Evolutionary conservation across 2,329 filamentous ascomycete species (phyloP).

Genomic region (Aspergillus sp.): DNA sequence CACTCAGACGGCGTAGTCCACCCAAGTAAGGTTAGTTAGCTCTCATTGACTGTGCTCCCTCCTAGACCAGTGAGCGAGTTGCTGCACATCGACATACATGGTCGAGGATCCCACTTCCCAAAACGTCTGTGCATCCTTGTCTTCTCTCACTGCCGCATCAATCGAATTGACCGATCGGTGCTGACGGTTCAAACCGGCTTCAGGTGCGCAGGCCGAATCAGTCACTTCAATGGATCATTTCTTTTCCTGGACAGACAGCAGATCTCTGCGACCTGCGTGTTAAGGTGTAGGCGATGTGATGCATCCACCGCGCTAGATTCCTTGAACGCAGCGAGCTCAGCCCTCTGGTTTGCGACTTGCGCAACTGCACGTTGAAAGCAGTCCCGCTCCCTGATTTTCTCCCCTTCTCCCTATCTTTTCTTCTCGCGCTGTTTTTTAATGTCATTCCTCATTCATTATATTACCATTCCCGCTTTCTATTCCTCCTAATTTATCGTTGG

Average conservation of each 20-base stretch:
- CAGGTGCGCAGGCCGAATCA: constrained; percentile 12
- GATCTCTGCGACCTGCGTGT: constrained; percentile 23
- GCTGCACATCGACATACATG: constrained; percentile 1
- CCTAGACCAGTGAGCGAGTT: constrained; percentile 12
- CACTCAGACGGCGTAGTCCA: constrained; percentile 20
- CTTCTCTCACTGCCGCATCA: constrained; percentile 8
- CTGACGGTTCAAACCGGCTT: constrained; percentile 5
- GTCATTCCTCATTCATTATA: not conserved
- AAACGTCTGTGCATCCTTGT: constrained; percentile 15
- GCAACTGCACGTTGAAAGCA: constrained; percentile 22
- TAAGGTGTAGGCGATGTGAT: constrained; percentile 31
- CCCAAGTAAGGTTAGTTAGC: constrained; percentile 25
- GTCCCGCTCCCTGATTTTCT: constrained; percentile 13
- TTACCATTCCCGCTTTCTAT: not conserved
- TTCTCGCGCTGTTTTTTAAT: not conserved
- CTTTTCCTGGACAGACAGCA: constrained; percentile 13
- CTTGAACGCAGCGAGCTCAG: constrained; percentile 17
- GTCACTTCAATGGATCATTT: constrained; percentile 12
- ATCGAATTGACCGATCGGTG: constrained; percentile 16
- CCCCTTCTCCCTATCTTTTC: not conserved
- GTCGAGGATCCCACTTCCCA: constrained; percentile 14
- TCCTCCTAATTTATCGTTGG: not conserved
- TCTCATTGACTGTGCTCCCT: constrained; percentile 17
- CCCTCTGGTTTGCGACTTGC: constrained; percentile 14
- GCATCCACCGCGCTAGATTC: constrained; percentile 26